phyloP scores from a whole-genome alignment of 2,329 filamentous ascomycete genomes.

The Fusarium pseudocircinatum region DNA sequence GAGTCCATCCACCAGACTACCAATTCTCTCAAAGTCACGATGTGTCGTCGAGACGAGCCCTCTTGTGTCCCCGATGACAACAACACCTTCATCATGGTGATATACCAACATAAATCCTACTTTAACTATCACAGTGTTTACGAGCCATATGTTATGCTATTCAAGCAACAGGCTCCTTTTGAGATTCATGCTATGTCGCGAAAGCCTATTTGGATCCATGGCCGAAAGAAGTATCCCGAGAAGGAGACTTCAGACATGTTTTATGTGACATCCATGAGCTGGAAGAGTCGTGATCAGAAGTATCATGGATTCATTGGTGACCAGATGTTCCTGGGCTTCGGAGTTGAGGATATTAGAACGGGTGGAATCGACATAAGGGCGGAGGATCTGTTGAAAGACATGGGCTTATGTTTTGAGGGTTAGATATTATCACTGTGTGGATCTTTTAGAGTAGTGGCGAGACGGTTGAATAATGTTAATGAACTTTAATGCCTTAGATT shows the following conservation, averaged over 20 bases:
- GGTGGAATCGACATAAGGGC: conserved; percentile 63
- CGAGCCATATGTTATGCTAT: conserved; percentile 65
- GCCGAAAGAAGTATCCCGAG: conserved; percentile 50
- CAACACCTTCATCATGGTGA: conserved; percentile 65
- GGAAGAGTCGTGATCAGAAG: conserved; percentile 57
- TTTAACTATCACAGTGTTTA: conserved; percentile 61
- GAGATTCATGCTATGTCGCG: conserved; percentile 59
- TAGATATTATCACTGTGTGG: not conserved
- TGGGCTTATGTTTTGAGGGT: conserved; percentile 38
- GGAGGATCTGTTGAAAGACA: conserved; percentile 57
- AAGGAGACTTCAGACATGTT: conserved; percentile 61
- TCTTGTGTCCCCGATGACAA: conserved; percentile 52
- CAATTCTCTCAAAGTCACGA: conserved; percentile 65
- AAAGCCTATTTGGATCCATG: conserved; percentile 65
- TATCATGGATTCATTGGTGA: conserved; percentile 69
- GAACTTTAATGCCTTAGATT: not conserved
- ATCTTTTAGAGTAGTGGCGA: not conserved
- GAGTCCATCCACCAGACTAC: conserved; percentile 68
- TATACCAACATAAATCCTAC: conserved; percentile 65
- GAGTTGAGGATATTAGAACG: conserved; percentile 61
- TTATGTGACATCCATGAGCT: conserved; percentile 66
- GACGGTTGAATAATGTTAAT: not conserved
- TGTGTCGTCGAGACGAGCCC: conserved; percentile 60
- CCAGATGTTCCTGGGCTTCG: conserved; percentile 63
- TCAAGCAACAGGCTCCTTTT: conserved; percentile 59